A percentile compares a stretch with the other conserved stretches of the same genome.
Evolutionary conservation across 2,329 filamentous ascomycete genomes (phyloP).

Genomic region (Elsinoe arachidis): DNA sequence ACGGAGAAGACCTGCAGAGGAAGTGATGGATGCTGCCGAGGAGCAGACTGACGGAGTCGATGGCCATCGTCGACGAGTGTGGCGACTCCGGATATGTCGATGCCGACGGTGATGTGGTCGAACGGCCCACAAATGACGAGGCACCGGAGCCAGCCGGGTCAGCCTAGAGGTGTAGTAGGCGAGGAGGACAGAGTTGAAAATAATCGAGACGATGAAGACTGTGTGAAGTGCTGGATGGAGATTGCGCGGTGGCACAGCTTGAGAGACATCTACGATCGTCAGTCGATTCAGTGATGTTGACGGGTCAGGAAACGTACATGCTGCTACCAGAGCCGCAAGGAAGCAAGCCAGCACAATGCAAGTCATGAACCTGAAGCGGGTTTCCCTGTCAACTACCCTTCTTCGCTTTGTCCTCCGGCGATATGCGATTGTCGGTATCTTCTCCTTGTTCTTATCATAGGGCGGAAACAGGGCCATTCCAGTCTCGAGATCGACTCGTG

Average conservation of each 20-base stretch:
- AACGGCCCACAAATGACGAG: slow-evolving; percentile 3
- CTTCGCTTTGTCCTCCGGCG: slow-evolving; percentile 2
- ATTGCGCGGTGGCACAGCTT: neutral
- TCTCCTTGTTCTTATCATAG: neutral
- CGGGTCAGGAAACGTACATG: neutral
- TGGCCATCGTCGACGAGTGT: slow-evolving; percentile 1
- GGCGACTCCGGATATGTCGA: neutral
- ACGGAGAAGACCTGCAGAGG: neutral
- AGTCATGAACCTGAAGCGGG: neutral
- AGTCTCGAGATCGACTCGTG: slow-evolving; percentile 1
- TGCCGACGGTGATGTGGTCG: neutral
- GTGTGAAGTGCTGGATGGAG: slow-evolving; percentile 3
- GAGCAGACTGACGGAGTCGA: neutral
- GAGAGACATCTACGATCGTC: neutral
- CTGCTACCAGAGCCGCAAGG: slow-evolving; percentile 2
- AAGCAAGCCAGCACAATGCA: slow-evolving; percentile 1
- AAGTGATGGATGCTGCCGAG: slow-evolving; percentile 1
- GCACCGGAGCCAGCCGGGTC: neutral
- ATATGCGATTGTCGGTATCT: slow-evolving; percentile 3
- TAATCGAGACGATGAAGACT: neutral
- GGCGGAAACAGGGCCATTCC: neutral
- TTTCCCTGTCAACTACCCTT: neutral
- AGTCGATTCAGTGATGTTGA: neutral
- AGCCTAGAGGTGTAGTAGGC: slow-evolving; percentile 3
- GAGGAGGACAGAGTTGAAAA: neutral